A percentile compares a stretch with the other conserved stretches of the same genome.
Evolutionary conservation across 305 asterid species (phyloP).

Genomic region (Solanum hybrid): DNA sequence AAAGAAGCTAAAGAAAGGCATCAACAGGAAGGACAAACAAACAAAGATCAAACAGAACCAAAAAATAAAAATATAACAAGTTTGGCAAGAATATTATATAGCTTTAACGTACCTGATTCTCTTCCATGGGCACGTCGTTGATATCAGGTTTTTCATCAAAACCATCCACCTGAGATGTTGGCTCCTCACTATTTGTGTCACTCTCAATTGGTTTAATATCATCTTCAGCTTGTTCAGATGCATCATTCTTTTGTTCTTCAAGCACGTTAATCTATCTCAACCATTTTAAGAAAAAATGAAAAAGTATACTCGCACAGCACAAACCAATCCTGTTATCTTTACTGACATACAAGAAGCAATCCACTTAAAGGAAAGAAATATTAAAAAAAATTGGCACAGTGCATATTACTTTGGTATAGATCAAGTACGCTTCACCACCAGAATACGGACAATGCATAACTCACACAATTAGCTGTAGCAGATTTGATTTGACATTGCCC

Average conservation of each 20-base stretch:
- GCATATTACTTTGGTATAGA: background rate
- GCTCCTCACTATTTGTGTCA: slow-evolving; percentile 31
- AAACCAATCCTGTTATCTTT: background rate
- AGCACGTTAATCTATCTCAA: slow-evolving; percentile 50
- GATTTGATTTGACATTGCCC: background rate
- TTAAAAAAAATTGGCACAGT: background rate
- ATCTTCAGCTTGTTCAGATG: slow-evolving; percentile 59
- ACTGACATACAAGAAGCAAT: background rate
- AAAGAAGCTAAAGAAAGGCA: background rate
- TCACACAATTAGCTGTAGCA: background rate
- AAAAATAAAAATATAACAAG: background rate
- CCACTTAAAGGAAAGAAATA: background rate
- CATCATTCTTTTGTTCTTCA: slow-evolving; percentile 71
- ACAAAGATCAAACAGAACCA: background rate
- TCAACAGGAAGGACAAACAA: background rate
- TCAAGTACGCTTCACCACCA: background rate
- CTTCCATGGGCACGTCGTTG: slow-evolving; percentile 69
- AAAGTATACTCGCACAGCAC: background rate
- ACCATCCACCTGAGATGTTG: slow-evolving; percentile 35
- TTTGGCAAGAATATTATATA: background rate
- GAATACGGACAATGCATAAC: background rate
- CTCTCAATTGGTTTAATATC: slow-evolving; percentile 49
- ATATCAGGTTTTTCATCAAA: slow-evolving; percentile 80
- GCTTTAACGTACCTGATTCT: slow-evolving; percentile 38
- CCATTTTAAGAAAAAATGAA: slow-evolving; percentile 9